Evolutionary conservation across 192 early-diverging fungal species (phyloP).

Genomic region (Backusella luteola): DNA sequence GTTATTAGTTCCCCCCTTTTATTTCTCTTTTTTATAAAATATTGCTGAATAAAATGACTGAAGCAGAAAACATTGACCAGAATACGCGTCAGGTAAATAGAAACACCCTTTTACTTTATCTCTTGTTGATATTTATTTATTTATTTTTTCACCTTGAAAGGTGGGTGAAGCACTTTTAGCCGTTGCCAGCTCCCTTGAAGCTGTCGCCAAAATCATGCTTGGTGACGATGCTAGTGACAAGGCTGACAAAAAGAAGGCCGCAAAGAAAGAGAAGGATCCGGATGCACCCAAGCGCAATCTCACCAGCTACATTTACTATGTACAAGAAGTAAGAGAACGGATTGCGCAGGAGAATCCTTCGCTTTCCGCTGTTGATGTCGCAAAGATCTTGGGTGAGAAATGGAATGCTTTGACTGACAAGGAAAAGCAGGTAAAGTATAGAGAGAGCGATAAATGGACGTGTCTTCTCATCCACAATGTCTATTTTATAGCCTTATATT

Average conservation of each 20-base stretch:
- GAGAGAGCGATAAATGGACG: background rate
- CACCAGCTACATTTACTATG: constrained; percentile 3
- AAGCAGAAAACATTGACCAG: background rate
- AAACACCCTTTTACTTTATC: background rate
- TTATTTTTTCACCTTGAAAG: background rate
- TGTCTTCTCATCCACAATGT: background rate
- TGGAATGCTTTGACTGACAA: constrained; percentile 9
- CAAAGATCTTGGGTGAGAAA: background rate
- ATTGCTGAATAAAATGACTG: background rate
- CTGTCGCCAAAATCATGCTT: background rate
- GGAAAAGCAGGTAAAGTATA: constrained; percentile 4
- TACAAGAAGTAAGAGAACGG: background rate
- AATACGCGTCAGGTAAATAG: background rate
- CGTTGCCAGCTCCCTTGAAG: background rate
- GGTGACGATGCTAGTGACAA: background rate
- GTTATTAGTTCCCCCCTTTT: background rate
- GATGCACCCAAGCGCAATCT: constrained; percentile 9
- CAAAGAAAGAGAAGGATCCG: background rate
- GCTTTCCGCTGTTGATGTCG: background rate
- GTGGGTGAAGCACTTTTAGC: background rate
- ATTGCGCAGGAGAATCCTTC: background rate
- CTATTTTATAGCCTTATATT: background rate
- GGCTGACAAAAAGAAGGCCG: background rate
- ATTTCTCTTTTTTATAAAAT: background rate
- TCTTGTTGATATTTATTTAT: background rate